Percentiles rank a stretch among this genome's conserved stretches.
Evolutionary conservation across 192 early-diverging fungal species (phyloP).

Genomic region (Umbelopsis vinacea): DNA sequence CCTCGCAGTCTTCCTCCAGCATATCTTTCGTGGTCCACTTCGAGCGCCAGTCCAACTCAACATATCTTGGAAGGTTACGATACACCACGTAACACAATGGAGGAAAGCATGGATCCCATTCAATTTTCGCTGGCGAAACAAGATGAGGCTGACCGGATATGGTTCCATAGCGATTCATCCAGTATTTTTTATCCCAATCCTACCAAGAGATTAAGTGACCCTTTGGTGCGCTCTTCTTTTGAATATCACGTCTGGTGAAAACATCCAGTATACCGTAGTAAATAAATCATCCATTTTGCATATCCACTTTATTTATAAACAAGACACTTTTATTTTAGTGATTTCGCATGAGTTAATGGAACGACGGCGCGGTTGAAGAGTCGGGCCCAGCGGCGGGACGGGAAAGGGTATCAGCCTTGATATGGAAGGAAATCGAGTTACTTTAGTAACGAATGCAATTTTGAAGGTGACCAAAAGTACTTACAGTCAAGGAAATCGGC

Average conservation of each 20-base stretch:
- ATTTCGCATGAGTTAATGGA: no score
- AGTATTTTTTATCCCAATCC: neutral
- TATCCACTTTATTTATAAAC: neutral
- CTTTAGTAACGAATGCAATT: no score
- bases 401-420: no score
- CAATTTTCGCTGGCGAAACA: conserved; percentile 11
- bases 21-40: conserved; percentile 5
- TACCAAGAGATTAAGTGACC: conserved; percentile 16
- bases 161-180: conserved; percentile 11
- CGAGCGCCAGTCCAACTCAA: neutral
- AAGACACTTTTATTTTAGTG: neutral
- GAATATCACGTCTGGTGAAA: conserved; percentile 14
- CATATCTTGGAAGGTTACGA: conserved; percentile 15
- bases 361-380: no score
- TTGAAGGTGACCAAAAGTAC: neutral
- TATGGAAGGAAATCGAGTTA: no score
- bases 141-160: conserved; percentile 17
- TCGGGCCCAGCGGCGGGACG: no score
- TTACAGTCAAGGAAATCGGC: conserved; percentile 95
- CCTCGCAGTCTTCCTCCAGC: neutral
- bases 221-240: neutral
- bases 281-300: conserved; percentile 15
- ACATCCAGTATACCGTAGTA: neutral
- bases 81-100: neutral
- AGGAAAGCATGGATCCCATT: conserved; percentile 14